Conservation (phyloP, 306 rosid species). For the Quercus aquifolioides region DNA sequence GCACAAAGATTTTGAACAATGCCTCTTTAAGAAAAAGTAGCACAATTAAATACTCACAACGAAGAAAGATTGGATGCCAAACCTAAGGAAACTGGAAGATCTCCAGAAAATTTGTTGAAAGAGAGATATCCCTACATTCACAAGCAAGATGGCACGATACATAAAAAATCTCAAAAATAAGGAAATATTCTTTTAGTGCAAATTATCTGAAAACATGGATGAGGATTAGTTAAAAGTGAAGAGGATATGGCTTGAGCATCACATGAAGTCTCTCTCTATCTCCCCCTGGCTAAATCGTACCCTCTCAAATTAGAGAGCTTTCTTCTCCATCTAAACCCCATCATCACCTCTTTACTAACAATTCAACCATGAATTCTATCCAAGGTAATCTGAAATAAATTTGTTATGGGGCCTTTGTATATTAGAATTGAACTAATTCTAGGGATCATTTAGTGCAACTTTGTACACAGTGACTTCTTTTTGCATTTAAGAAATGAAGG, state of each 20-base stretch:
- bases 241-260: not conserved
- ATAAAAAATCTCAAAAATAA: not conserved
- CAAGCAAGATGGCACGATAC: conserved; percentile 3
- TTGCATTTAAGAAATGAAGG: too few species aligned
- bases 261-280: not conserved
- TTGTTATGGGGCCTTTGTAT: too few species aligned
- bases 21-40: conserved; percentile 21
- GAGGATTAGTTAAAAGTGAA: not conserved
- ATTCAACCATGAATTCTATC: too few species aligned
- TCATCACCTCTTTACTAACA: too few species aligned
- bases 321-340: too few species aligned
- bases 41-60: conserved; percentile 51
- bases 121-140: conserved; percentile 80
- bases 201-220: not conserved
- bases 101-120: conserved; percentile 70
- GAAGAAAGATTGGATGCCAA: conserved; percentile 77
- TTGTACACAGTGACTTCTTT: too few species aligned
- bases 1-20: conserved; percentile 3
- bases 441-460: too few species aligned
- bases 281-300: too few species aligned
- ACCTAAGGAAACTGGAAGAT: conserved; percentile 69
- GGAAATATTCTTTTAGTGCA: not conserved
- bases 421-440: too few species aligned
- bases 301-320: too few species aligned
- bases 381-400: too few species aligned